Percentiles rank a stretch among this genome's conserved stretches.
phyloP scores from a whole-genome alignment of 371 early-diverging fungal species.

The Syncephalastrum racemosum region DNA sequence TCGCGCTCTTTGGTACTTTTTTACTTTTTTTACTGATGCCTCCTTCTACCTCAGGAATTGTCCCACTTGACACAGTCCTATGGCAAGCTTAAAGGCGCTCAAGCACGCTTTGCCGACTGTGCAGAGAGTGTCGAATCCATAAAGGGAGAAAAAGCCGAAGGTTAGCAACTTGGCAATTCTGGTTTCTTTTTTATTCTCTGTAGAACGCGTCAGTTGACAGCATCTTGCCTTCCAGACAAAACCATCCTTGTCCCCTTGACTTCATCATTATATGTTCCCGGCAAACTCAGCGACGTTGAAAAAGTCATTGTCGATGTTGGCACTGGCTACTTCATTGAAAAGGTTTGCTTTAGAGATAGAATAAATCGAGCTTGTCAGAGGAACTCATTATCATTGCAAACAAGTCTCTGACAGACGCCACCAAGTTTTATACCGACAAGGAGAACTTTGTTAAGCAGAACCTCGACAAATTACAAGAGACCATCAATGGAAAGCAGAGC shows the following conservation, averaged over 20 bases:
- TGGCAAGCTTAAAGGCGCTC: slow-evolving; percentile 83
- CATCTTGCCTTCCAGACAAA: slow-evolving; percentile 57
- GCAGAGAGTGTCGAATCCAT: slow-evolving; percentile 57
- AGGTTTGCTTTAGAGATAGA: slow-evolving; percentile 53
- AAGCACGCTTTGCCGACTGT: slow-evolving; percentile 84
- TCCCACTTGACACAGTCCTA: slow-evolving; percentile 82
- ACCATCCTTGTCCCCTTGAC: slow-evolving; percentile 79
- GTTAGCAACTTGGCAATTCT: slow-evolving; percentile 32
- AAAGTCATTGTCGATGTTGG: slow-evolving; percentile 95
- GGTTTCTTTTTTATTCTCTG: slow-evolving; percentile 19
- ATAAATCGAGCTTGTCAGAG: neutral
- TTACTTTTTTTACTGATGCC: neutral
- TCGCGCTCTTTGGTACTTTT: neutral
- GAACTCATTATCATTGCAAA: slow-evolving; percentile 1
- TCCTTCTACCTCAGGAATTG: slow-evolving; percentile 63
- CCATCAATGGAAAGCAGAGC: slow-evolving; percentile 73
- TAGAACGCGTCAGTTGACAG: slow-evolving; percentile 17
- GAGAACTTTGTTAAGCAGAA: slow-evolving; percentile 73
- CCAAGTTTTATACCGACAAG: slow-evolving; percentile 78
- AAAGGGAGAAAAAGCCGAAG: slow-evolving; percentile 41
- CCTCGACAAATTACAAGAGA: slow-evolving; percentile 73
- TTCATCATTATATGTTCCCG: slow-evolving; percentile 85
- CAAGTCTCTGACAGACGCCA: slow-evolving; percentile 74
- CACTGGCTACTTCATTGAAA: slow-evolving; percentile 94
- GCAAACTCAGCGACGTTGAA: slow-evolving; percentile 74